These are phyloP conservation scores for Pneumocystis murina DNA, from an alignment of 1,139 yeast genomes.

Conservation along the genomic window DNA sequence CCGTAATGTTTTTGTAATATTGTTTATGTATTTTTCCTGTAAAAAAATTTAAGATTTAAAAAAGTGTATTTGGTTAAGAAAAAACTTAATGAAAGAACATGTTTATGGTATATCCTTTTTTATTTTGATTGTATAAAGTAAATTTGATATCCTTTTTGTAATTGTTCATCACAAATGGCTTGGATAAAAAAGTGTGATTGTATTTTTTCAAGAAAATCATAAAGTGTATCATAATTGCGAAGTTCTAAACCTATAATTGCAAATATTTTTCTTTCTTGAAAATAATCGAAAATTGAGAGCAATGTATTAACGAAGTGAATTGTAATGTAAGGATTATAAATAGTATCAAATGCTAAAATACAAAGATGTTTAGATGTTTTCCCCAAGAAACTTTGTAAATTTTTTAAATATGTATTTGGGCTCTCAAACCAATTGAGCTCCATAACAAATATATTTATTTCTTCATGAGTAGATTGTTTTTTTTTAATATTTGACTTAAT, in stretches of 20 bases:
- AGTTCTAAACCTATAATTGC: background rate
- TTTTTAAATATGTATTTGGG: background rate
- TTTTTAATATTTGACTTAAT: background rate
- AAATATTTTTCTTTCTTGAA: background rate
- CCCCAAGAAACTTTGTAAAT: background rate
- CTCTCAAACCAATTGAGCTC: background rate
- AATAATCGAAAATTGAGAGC: background rate
- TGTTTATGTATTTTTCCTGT: too few relatives aligned
- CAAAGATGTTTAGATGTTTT: background rate
- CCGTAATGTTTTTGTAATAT: too few relatives aligned
- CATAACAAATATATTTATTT: background rate
- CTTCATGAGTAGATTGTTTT: background rate
- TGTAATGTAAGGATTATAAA: background rate
- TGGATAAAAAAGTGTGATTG: background rate
- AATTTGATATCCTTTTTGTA: background rate
- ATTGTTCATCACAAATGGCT: background rate
- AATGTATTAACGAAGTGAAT: background rate
- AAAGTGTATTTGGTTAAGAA: too few relatives aligned
- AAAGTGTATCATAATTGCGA: background rate
- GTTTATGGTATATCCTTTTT: background rate
- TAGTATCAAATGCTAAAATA: background rate
- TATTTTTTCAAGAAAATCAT: background rate
- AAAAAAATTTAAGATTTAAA: too few relatives aligned
- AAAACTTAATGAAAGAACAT: too few relatives aligned
- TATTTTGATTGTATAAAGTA: background rate